Base-by-base conservation (phyloP, 176 grass and related monocot genomes). In the Oryza australiensis region DNA sequence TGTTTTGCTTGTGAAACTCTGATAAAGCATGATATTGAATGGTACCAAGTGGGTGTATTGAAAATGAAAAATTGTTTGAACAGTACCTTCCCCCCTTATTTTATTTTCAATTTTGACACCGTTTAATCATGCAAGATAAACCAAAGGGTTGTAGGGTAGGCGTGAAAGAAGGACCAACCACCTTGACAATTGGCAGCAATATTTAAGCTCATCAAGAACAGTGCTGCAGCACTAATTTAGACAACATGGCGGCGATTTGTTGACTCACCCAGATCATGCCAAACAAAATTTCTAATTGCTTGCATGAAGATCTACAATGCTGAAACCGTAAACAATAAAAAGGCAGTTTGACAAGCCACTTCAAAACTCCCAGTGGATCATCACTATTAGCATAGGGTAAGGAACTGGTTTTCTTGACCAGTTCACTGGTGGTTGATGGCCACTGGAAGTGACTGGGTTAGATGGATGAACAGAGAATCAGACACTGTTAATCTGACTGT, bases 251-350 rank as follows among this genome's bases (percentile, higher is more conserved):
- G 9, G 38, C 38, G 38, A 62, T n/a, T 70, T 18, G 42, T 16
- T 27, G 42, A 51, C 40, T 40, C 76, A 53, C 79, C 23, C 35
- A 18, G 57, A 32, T 40, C 80, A 62, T 70, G 26, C 33, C 73
- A 68, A 51, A 2, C 40, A 42, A 66, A 20, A 40, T 27, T 30
- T 79, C 53, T 62, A 77, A 16, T 74, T 43, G 62, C 26, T 67
- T 46, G 46, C 76, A 26, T 40, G 16, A 76, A 80, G 64, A 70
- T 75, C 70, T 55, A 9, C 20, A 55, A 41, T 24, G 35, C 16
- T 13, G 2, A 79, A 75, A 51, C 42, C 62, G 63, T 84, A 69
- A 84, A 34, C 26, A 70, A 45, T 13, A 34, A 42, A 42, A 27
- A n/a, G n/a, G 2, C 3, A 13, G 26, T 68, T 16, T 40, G 23